Percentiles rank a stretch among this genome's conserved stretches.
Conservation (phyloP, 495 filamentous ascomycete genomes). For the Hypomontagnella monticulosa region DNA sequence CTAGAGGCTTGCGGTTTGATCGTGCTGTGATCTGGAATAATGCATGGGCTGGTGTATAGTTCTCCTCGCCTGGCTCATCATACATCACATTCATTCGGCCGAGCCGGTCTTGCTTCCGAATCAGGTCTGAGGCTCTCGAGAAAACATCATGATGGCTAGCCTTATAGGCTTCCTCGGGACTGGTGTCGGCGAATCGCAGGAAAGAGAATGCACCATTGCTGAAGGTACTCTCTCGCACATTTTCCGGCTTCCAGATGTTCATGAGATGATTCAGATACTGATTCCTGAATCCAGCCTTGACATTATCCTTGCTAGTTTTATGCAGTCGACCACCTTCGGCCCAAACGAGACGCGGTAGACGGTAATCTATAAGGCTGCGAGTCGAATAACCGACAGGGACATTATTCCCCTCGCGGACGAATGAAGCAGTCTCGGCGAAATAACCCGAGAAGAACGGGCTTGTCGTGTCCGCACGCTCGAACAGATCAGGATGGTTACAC, state of each 20-base stretch:
- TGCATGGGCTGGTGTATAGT: slow-evolving; percentile 73
- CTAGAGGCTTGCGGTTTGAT: slow-evolving; percentile 70
- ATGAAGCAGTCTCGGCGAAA: slow-evolving; percentile 94
- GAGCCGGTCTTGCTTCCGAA: slow-evolving; percentile 62
- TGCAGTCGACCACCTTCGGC: slow-evolving; percentile 78
- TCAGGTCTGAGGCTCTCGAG: slow-evolving; percentile 68
- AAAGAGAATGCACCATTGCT: slow-evolving; percentile 81
- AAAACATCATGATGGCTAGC: slow-evolving; percentile 67
- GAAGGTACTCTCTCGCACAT: slow-evolving; percentile 69
- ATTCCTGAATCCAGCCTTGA: slow-evolving; percentile 75
- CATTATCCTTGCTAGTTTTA: slow-evolving; percentile 78
- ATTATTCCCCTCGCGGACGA: slow-evolving; percentile 85
- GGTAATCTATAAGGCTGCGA: slow-evolving; percentile 84
- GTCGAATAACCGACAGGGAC: slow-evolving; percentile 88
- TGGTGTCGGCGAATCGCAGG: slow-evolving; percentile 85
- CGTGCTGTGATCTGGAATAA: slow-evolving; percentile 82
- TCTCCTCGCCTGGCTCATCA: slow-evolving; percentile 61
- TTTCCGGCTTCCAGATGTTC: slow-evolving; percentile 88
- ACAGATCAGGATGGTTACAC: slow-evolving; percentile 97
- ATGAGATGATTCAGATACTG: slow-evolving; percentile 79
- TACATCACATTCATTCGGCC: slow-evolving; percentile 55
- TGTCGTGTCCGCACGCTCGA: slow-evolving; percentile 90
- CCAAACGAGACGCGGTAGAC: slow-evolving; percentile 80
- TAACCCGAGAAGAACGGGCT: slow-evolving; percentile 83
- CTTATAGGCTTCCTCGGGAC: slow-evolving; percentile 72